phyloP scores from a whole-genome alignment of 495 filamentous ascomycete species.

The Daldinia bambusicola region DNA sequence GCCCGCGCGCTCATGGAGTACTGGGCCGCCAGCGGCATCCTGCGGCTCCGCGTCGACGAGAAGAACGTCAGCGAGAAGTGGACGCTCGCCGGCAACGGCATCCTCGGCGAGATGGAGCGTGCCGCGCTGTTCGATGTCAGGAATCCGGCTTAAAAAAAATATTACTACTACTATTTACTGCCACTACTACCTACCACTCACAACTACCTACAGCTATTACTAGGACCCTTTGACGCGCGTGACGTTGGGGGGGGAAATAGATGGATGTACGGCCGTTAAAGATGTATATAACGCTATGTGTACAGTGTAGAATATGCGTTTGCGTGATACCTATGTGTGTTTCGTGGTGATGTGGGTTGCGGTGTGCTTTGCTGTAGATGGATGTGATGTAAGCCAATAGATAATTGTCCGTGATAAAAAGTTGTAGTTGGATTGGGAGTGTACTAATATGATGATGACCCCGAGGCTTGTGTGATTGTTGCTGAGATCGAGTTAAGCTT shows the following conservation, averaged over 20 bases:
- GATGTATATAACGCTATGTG: constrained; percentile 22
- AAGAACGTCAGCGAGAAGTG: constrained; percentile 83
- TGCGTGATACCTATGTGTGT: too few species aligned
- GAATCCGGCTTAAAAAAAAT: neutral
- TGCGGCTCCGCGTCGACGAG: constrained; percentile 75
- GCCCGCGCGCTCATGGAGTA: constrained; percentile 89
- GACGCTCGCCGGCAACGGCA: constrained; percentile 81
- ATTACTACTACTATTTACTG: too few species aligned
- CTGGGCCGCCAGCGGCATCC: constrained; percentile 85
- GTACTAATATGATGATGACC: too few species aligned
- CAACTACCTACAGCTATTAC: too few species aligned
- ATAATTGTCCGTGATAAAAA: too few species aligned
- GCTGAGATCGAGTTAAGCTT: too few species aligned
- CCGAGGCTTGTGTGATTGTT: too few species aligned
- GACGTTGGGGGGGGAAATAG: neutral
- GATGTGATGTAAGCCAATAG: too few species aligned
- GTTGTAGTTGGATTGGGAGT: too few species aligned
- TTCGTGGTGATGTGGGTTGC: neutral
- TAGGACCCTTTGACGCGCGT: too few species aligned
- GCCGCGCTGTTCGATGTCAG: constrained; percentile 56
- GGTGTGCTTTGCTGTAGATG: neutral
- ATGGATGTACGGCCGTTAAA: neutral
- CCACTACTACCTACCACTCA: too few species aligned
- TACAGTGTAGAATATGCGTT: neutral
- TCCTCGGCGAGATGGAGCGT: constrained; percentile 84